A percentile compares a stretch with the other conserved stretches of the same genome.
These are phyloP conservation scores for Fistulifera pelliculosa DNA, from an alignment of 108 stramenopile genomes.

Conservation along the genomic window DNA sequence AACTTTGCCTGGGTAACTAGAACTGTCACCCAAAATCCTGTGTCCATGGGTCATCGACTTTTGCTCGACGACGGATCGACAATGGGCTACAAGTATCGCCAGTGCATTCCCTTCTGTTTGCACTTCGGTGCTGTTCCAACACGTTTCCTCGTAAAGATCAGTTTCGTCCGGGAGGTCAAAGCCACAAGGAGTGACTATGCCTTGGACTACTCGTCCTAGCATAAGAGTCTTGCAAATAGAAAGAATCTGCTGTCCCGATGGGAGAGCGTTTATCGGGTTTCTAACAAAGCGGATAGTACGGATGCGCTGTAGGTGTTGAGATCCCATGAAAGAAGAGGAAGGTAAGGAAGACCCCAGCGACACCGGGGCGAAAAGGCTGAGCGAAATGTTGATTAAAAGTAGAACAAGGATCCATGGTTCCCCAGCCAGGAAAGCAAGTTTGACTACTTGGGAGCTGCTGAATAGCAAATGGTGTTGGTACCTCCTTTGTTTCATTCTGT, in stretches of 20 bases:
- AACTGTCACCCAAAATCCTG: conserved; percentile 4
- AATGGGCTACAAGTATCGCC: conserved; percentile 32
- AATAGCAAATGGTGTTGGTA: conserved; percentile 55
- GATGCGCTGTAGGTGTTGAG: conserved; percentile 72
- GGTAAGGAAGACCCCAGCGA: conserved; percentile 72
- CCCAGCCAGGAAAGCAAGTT: conserved; percentile 45
- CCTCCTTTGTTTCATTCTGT: conserved; percentile 12
- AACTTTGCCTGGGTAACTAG: not conserved
- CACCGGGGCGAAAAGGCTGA: conserved; percentile 65
- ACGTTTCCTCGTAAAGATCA: conserved; percentile 37
- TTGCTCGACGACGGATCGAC: conserved; percentile 13
- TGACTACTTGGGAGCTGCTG: conserved; percentile 18
- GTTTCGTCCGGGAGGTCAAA: conserved; percentile 36
- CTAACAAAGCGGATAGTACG: conserved; percentile 62
- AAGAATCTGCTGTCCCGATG: conserved; percentile 39
- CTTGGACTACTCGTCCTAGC: conserved; percentile 61
- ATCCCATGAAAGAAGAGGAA: conserved; percentile 84
- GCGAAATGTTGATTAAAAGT: conserved; percentile 3
- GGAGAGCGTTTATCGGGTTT: conserved; percentile 21
- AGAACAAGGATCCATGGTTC: conserved; percentile 49
- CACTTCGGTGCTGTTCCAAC: conserved; percentile 21
- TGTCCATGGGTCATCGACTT: conserved; percentile 9
- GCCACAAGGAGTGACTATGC: conserved; percentile 54
- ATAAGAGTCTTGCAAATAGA: conserved; percentile 39
- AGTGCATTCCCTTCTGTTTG: conserved; percentile 36